Percentiles rank a stretch among this genome's conserved stretches.
Evolutionary conservation across 345 rosid species (phyloP).

Genomic region (Salix brachista): DNA sequence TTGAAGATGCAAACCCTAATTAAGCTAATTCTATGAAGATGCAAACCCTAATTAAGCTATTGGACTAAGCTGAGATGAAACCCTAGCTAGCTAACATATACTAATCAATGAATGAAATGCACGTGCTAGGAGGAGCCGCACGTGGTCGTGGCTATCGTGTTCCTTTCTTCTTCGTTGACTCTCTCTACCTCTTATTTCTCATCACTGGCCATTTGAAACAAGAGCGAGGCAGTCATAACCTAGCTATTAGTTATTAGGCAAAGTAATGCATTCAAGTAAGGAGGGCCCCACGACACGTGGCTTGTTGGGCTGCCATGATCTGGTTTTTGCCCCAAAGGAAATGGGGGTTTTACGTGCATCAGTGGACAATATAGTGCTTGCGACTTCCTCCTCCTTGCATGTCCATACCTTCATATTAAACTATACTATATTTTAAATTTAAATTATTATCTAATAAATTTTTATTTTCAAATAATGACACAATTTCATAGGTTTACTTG

Average conservation of each 20-base stretch:
- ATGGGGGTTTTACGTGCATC: slow-evolving; percentile 24
- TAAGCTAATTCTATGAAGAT: neutral
- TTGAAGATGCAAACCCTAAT: too few species aligned
- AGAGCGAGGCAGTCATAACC: neutral
- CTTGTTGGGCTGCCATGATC: slow-evolving; percentile 4
- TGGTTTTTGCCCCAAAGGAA: neutral
- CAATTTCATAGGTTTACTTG: too few species aligned
- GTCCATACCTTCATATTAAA: neutral
- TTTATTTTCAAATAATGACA: neutral
- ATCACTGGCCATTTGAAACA: neutral
- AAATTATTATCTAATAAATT: neutral
- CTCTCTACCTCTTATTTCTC: neutral
- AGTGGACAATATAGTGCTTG: slow-evolving; percentile 2
- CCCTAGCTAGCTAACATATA: neutral
- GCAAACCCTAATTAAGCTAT: neutral
- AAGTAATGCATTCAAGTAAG: neutral
- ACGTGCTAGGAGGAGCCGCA: neutral
- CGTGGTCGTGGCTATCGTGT: neutral
- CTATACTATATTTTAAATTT: neutral
- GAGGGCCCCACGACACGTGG: slow-evolving; percentile 13
- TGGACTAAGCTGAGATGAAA: neutral
- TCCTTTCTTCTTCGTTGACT: neutral
- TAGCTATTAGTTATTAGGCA: neutral
- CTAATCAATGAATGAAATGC: too few species aligned
- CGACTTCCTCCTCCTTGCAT: slow-evolving; percentile 25